Evolutionary conservation across 2,329 filamentous ascomycete species (phyloP).

Genomic region (Pseudogymnoascus sp.): DNA sequence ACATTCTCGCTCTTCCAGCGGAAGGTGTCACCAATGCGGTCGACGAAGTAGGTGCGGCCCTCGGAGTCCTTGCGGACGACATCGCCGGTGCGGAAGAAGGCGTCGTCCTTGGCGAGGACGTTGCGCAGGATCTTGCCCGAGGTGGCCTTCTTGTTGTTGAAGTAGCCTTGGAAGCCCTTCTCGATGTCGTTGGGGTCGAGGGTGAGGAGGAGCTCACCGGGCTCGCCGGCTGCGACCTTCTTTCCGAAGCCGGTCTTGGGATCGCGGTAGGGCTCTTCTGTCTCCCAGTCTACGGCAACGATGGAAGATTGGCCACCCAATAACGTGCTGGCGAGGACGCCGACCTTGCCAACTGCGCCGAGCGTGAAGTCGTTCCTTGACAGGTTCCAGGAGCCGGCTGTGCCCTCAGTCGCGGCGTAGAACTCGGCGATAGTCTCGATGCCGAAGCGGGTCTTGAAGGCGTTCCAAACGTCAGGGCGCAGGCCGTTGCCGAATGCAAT

Average conservation of each 20-base stretch:
- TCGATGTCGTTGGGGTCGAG: constrained; percentile 57
- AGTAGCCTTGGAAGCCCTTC: constrained; percentile 73
- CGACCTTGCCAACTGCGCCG: constrained; percentile 72
- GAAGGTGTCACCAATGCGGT: constrained; percentile 72
- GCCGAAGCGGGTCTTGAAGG: constrained; percentile 73
- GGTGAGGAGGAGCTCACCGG: constrained; percentile 69
- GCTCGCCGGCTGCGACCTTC: constrained; percentile 47
- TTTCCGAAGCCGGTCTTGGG: constrained; percentile 62
- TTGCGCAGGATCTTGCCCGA: constrained; percentile 65
- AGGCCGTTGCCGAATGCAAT: constrained; percentile 78
- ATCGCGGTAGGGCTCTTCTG: constrained; percentile 60
- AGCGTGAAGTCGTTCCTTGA: constrained; percentile 62
- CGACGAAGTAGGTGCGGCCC: constrained; percentile 70
- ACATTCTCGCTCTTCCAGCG: constrained; percentile 81
- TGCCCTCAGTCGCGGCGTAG: constrained; percentile 71
- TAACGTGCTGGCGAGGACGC: constrained; percentile 50
- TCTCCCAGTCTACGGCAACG: constrained; percentile 63
- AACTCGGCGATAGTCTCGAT: constrained; percentile 70
- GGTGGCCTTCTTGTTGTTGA: constrained; percentile 62
- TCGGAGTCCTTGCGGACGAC: constrained; percentile 63
- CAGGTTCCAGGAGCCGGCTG: constrained; percentile 62
- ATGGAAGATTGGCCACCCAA: constrained; percentile 45
- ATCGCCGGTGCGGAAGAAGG: constrained; percentile 80
- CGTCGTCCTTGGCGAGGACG: constrained; percentile 68
- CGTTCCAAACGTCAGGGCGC: constrained; percentile 76